These are phyloP conservation scores for Leccinellum albellum DNA, from an alignment of 768 basidiomycete genomes.

Conservation along the genomic window DNA sequence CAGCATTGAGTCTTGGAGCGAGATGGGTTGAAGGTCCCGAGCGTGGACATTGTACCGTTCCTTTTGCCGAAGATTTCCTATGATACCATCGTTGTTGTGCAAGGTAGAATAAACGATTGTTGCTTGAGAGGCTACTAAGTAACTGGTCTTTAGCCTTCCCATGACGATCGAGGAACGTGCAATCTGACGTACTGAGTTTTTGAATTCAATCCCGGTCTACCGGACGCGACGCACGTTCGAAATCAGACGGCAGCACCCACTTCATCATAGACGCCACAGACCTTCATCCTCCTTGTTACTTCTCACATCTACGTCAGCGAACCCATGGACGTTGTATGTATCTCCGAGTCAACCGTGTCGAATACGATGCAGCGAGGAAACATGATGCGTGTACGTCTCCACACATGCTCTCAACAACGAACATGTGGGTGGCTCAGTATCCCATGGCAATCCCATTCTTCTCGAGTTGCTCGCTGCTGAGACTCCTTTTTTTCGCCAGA, in stretches of 20 bases:
- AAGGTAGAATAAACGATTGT: neutral
- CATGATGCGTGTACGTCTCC: neutral
- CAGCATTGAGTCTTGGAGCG: conserved; percentile 39
- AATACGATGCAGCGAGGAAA: neutral
- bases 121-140: neutral
- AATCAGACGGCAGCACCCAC: conserved; percentile 53
- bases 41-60: neutral
- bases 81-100: neutral
- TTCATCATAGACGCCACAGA: conserved; percentile 41
- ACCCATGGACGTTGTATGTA: neutral
- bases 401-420: neutral
- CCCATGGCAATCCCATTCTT: conserved; percentile 80
- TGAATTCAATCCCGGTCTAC: neutral
- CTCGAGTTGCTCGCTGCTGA: conserved; percentile 81
- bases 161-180: neutral
- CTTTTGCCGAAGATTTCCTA: conserved; percentile 6
- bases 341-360: too few relatives aligned
- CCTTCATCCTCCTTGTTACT: neutral
- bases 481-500: neutral
- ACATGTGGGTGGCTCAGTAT: conserved; percentile 42
- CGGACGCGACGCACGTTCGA: conserved; percentile 35
- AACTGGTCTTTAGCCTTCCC: neutral
- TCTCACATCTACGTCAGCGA: neutral
- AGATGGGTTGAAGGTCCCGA: neutral
- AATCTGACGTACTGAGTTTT: neutral